Evolutionary conservation across 2,329 filamentous ascomycete genomes (phyloP).

Genomic region (Aspergillus quadricinctus): DNA sequence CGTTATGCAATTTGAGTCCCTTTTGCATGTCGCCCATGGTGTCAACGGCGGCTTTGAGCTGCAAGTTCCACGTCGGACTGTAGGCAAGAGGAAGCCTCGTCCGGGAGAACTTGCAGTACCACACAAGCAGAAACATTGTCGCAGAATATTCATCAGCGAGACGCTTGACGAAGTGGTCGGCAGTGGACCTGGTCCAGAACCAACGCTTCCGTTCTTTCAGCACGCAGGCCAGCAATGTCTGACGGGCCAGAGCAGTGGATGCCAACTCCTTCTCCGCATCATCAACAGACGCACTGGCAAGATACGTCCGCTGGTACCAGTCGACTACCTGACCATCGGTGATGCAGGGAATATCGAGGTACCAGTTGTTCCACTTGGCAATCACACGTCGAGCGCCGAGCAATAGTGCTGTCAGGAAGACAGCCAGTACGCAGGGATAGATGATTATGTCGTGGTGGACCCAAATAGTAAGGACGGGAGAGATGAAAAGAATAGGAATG

Average conservation of each 20-base stretch:
- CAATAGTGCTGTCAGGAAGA: conserved; percentile 50
- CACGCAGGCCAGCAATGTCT: conserved; percentile 42
- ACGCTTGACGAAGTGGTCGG: conserved; percentile 44
- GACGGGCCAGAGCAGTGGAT: conserved; percentile 26
- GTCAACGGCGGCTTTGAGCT: conserved; percentile 51
- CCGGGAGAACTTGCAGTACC: conserved; percentile 48
- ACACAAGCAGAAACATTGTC: conserved; percentile 50
- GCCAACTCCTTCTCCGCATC: conserved; percentile 22
- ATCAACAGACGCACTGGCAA: conserved; percentile 21
- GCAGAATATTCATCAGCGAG: conserved; percentile 49
- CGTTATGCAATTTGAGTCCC: conserved; percentile 54
- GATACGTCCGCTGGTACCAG: conserved; percentile 24
- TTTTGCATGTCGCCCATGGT: conserved; percentile 51
- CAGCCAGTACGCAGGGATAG: conserved; percentile 52
- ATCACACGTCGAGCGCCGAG: conserved; percentile 52
- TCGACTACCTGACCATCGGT: conserved; percentile 38
- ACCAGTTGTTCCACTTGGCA: conserved; percentile 58
- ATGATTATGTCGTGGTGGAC: conserved; percentile 51
- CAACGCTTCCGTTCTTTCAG: conserved; percentile 39
- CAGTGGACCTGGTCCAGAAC: conserved; percentile 40
- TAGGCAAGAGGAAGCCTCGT: conserved; percentile 49
- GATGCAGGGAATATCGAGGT: conserved; percentile 35
- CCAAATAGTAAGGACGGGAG: conserved; percentile 54
- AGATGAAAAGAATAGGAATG: conserved; percentile 54
- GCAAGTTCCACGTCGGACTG: conserved; percentile 55